Percentiles rank a stretch among this genome's conserved stretches.
Conservation (phyloP, 768 basidiomycete genomes). For the Coprinopsis strossmayeri region DNA sequence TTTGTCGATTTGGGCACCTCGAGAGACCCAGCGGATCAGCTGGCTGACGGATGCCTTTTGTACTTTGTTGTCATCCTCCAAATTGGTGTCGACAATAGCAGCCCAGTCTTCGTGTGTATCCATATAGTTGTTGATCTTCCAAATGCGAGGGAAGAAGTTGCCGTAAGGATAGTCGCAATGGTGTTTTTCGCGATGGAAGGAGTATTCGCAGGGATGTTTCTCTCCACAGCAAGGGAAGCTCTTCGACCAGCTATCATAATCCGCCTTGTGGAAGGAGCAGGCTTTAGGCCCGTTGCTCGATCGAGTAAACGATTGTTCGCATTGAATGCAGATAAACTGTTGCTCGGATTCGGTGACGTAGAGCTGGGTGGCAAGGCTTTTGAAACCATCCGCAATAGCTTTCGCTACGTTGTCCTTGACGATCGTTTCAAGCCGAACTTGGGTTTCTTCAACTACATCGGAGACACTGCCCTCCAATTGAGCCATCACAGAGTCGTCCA, state of each 20-base stretch:
- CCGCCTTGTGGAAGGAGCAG: constrained; percentile 31
- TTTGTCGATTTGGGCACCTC: constrained; percentile 23
- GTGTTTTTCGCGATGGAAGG: constrained; percentile 28
- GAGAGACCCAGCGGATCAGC: constrained; percentile 29
- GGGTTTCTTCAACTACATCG: constrained; percentile 26
- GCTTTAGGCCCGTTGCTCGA: constrained; percentile 31
- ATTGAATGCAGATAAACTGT: constrained; percentile 31
- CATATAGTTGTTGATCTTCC: constrained; percentile 23
- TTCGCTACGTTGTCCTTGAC: constrained; percentile 26
- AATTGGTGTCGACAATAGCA: constrained; percentile 27
- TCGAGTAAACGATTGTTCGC: constrained; percentile 28
- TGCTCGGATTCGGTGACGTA: constrained; percentile 29
- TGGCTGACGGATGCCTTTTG: constrained; percentile 24
- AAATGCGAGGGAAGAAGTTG: constrained; percentile 27
- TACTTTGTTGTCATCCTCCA: constrained; percentile 22
- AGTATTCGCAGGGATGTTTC: constrained; percentile 27
- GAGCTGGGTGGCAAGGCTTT: constrained; percentile 27
- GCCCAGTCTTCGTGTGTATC: constrained; percentile 30
- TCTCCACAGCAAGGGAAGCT: constrained; percentile 30
- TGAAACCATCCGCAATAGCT: constrained; percentile 30
- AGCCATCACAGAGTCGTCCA: constrained; percentile 35
- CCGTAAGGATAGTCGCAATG: constrained; percentile 37
- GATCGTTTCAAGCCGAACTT: constrained; percentile 23
- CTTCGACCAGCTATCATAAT: constrained; percentile 25
- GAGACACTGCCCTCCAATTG: constrained; percentile 29